Percentiles rank a stretch among this genome's conserved stretches.
phyloP scores from a whole-genome alignment of 805 yeast genomes.

The Candida incommunis region DNA sequence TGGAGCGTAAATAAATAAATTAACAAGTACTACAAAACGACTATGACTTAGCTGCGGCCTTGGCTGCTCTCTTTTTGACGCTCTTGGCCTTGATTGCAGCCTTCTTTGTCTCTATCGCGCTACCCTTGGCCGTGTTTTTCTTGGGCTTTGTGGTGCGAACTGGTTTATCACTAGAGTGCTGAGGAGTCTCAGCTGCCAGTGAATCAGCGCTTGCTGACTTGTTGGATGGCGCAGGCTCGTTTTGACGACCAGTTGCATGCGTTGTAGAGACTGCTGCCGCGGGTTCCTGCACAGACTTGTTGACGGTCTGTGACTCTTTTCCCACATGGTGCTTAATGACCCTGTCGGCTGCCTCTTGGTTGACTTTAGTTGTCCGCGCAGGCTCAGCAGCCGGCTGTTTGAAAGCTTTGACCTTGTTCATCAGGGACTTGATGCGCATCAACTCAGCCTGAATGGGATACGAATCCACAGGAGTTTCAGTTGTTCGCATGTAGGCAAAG shows the following conservation, averaged over 20 bases:
- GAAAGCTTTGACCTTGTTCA: conserved; percentile 51
- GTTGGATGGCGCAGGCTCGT: not conserved
- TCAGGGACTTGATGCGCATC: conserved; percentile 40
- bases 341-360: conserved; percentile 11
- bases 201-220: not conserved
- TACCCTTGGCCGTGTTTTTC: conserved; percentile 7
- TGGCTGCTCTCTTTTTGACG: conserved; percentile 2
- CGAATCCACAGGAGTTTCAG: conserved; percentile 35
- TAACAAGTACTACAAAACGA: conserved; percentile 12
- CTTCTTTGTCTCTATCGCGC: conserved; percentile 1
- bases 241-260: too few species aligned
- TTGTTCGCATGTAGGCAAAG: conserved; percentile 43
- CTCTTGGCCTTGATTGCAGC: conserved; percentile 7
- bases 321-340: conserved; percentile 1
- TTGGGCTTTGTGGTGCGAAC: conserved; percentile 4
- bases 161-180: not conserved
- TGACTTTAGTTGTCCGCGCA: conserved; percentile 8
- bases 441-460: conserved; percentile 33
- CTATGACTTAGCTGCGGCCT: too few species aligned
- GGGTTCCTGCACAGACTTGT: too few species aligned
- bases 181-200: not conserved
- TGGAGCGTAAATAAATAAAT: not conserved
- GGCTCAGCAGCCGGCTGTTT: conserved; percentile 28
- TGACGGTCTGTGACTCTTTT: too few species aligned
- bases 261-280: too few species aligned